Evolutionary conservation across 2,329 filamentous ascomycete genomes (phyloP).

Genomic region (Sporothrix protearum): DNA sequence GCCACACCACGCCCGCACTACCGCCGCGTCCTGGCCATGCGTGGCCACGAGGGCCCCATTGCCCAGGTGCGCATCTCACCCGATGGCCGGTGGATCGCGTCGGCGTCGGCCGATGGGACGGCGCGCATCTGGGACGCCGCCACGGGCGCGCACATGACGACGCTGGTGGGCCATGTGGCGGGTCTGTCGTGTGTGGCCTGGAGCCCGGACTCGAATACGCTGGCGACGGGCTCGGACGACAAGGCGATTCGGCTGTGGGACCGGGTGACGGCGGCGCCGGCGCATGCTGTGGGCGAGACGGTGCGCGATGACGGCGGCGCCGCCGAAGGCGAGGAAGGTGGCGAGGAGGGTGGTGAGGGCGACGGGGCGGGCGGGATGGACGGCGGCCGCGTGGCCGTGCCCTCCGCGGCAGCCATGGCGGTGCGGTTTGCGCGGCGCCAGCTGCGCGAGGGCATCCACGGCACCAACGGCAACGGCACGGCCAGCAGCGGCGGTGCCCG

Average conservation of each 20-base stretch:
- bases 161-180: constrained; percentile 87
- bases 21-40: constrained; percentile 64
- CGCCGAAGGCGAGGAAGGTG: neutral
- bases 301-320: constrained; percentile 10
- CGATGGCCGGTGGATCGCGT: constrained; percentile 84
- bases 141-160: constrained; percentile 78
- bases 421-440: constrained; percentile 19
- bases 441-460: constrained; percentile 19
- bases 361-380: too few species aligned
- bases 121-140: constrained; percentile 85
- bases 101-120: constrained; percentile 82
- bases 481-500: constrained; percentile 28
- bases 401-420: constrained; percentile 10
- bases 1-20: constrained; percentile 61
- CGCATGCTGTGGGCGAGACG: constrained; percentile 31
- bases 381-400: neutral
- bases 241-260: constrained; percentile 96
- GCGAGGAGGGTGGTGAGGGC: neutral
- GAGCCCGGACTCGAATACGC: constrained; percentile 80
- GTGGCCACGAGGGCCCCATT: constrained; percentile 74
- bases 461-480: constrained; percentile 20
- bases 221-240: constrained; percentile 92
- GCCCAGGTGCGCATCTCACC: constrained; percentile 88
- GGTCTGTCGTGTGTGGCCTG: constrained; percentile 92
- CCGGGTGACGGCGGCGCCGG: constrained; percentile 52